Conservation (phyloP, 2,329 filamentous ascomycete species). For the Neurospora crassa region DNA sequence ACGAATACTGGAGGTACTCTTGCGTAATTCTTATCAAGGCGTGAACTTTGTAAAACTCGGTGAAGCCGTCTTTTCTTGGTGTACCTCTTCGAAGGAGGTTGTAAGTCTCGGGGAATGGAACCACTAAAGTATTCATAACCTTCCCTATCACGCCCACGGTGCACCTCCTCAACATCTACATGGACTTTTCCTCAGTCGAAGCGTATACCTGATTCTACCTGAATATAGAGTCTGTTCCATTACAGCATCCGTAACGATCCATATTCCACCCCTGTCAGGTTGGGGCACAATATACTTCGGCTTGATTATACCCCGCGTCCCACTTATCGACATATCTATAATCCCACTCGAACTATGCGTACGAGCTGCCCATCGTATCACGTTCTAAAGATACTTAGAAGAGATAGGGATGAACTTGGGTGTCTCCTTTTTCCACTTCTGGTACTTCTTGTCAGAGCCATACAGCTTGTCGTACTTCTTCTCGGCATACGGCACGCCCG, state of each 20-base stretch:
- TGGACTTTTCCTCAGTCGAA: background rate
- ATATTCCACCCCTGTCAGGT: background rate
- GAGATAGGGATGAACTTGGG: constrained; percentile 50
- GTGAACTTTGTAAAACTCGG: background rate
- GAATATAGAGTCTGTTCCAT: background rate
- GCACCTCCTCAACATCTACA: background rate
- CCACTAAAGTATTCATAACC: background rate
- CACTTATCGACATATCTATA: background rate
- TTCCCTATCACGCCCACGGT: background rate
- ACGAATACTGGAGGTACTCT: background rate
- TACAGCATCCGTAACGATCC: background rate
- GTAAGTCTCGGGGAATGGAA: background rate
- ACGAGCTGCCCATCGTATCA: background rate
- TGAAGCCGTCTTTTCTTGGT: background rate
- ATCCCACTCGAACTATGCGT: background rate
- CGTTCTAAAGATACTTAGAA: constrained; percentile 19
- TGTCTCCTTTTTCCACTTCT: constrained; percentile 58
- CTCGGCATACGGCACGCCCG: constrained; percentile 57
- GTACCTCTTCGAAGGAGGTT: background rate
- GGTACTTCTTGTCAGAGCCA: constrained; percentile 54
- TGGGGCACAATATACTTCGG: background rate
- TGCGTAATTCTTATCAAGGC: background rate
- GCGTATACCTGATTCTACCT: background rate
- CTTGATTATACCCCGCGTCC: background rate
- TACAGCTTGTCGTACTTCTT: constrained; percentile 58